A percentile compares a stretch with the other conserved stretches of the same genome.
Evolutionary conservation across 2,329 filamentous ascomycete genomes (phyloP).

Genomic region (Penicillium digitatum): DNA sequence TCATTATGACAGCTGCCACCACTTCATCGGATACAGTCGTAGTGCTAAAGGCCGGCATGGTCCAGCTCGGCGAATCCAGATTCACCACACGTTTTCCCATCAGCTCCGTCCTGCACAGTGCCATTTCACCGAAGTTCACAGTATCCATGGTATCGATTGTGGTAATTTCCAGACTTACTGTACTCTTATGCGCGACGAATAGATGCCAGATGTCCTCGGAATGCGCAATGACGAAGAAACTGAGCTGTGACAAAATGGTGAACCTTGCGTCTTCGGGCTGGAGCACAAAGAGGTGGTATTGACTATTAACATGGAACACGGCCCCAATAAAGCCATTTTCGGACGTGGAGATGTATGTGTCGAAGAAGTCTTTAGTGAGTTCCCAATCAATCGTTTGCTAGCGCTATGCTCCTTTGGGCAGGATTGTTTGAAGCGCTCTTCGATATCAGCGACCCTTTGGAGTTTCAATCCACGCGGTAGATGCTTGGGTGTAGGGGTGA

Average conservation of each 20-base stretch:
- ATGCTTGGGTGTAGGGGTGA: background rate
- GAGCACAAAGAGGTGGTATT: background rate
- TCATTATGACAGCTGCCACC: background rate
- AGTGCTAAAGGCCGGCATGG: background rate
- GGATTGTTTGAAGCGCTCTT: background rate
- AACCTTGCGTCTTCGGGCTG: background rate
- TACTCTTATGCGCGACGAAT: background rate
- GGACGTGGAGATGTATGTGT: background rate
- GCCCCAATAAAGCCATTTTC: background rate
- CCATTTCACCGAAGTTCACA: background rate
- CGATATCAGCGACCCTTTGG: background rate
- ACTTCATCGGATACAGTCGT: background rate
- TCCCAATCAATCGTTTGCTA: background rate
- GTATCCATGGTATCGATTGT: background rate
- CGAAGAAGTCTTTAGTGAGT: background rate
- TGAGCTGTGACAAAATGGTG: background rate
- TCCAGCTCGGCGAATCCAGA: background rate
- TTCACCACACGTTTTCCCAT: background rate
- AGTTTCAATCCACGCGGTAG: background rate
- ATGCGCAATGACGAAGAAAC: background rate
- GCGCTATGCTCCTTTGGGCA: background rate
- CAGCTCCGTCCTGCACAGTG: background rate
- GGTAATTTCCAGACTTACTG: background rate
- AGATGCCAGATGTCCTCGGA: background rate
- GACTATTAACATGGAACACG: background rate